Evolutionary conservation across 2,329 filamentous ascomycete genomes (phyloP).

Genomic region (Emmonsia crescens): DNA sequence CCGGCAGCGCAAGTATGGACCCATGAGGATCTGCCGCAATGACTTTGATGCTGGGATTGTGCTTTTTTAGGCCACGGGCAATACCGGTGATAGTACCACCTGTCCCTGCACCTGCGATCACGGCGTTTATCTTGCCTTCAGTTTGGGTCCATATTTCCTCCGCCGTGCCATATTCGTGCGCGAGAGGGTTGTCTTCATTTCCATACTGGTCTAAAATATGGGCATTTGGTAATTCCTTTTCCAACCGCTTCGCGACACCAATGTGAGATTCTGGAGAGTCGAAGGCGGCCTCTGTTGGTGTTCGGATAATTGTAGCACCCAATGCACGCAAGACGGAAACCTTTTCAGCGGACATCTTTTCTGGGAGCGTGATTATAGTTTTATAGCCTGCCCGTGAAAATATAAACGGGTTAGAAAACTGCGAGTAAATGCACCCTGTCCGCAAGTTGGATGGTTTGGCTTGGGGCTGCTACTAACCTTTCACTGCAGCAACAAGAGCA

Average conservation of each 20-base stretch:
- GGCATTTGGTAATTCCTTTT: slow-evolving; percentile 93
- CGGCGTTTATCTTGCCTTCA: slow-evolving; percentile 64
- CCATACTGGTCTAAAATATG: slow-evolving; percentile 96
- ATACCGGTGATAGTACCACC: slow-evolving; percentile 92
- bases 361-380: slow-evolving; percentile 94
- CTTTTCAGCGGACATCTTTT: slow-evolving; percentile 99
- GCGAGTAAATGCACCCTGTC: background rate
- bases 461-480: slow-evolving; percentile 39
- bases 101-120: slow-evolving; percentile 88
- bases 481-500: slow-evolving; percentile 86
- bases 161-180: slow-evolving; percentile 88
- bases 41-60: slow-evolving; percentile 74
- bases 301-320: slow-evolving; percentile 94
- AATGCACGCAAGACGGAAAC: slow-evolving; percentile 88
- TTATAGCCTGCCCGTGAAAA: slow-evolving; percentile 54
- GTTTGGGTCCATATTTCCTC: slow-evolving; percentile 96
- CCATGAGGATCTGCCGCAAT: slow-evolving; percentile 88
- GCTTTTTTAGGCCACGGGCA: slow-evolving; percentile 73
- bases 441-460: background rate
- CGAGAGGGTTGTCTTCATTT: slow-evolving; percentile 82
- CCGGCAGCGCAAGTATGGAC: slow-evolving; percentile 78
- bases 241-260: slow-evolving; percentile 75
- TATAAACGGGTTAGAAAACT: background rate
- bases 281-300: slow-evolving; percentile 88
- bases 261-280: slow-evolving; percentile 95